Base-by-base conservation (phyloP, 139 green algal species). In the Chlamydomonas sp. region DNA sequence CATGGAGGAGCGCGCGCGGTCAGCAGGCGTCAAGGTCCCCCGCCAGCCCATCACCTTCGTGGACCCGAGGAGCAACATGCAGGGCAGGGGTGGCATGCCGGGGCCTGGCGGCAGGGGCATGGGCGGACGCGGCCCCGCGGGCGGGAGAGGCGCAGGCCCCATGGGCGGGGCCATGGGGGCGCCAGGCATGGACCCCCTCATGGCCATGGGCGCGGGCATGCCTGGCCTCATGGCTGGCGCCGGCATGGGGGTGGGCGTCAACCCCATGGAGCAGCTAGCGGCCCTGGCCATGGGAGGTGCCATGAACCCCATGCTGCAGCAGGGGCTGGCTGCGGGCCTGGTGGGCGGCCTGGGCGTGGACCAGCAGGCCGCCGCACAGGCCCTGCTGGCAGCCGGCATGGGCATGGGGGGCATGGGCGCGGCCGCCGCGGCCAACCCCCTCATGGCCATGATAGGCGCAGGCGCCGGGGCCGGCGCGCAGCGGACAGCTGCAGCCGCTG, bases 1-100 rank as follows among this genome's bases (percentile, higher is more conserved):
- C 10, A 92, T 97, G 73, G 89, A 96, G 61, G 87, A 94, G 31
- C 64, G 71, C 2, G 95, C 94, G 20, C 71, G 85, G n/a, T 63
- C 63, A 10, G 71, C 78, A 0, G 89, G 88, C 15, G 86, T 85
- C 12, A 86, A 88, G 57, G 79, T 69, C 10, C 90, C 90, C 12
- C 68, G 61, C 63, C 80, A 77, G 78, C 86, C 88, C 18, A 68
- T 86, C 2, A 73, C 79, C 4, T 9, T 66, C 31, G 17, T 82
- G 59, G 67, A 83, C 15, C 10, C 60, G 31, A 79, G 83, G n/a
- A 17, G 74, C 62, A 9, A 77, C 12, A 7, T 3, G 10, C 81
- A 76, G 59, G 82, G 77, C 84, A 61, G 62, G 5, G 61, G 63
- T 4, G 62, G 88, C 20, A 49, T 79, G 63, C 14, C 63, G 18